Percentiles rank a stretch among this genome's conserved stretches.
These are phyloP conservation scores for Cercospora canescens DNA, from an alignment of 2,329 filamentous ascomycete genomes.

Conservation along the genomic window DNA sequence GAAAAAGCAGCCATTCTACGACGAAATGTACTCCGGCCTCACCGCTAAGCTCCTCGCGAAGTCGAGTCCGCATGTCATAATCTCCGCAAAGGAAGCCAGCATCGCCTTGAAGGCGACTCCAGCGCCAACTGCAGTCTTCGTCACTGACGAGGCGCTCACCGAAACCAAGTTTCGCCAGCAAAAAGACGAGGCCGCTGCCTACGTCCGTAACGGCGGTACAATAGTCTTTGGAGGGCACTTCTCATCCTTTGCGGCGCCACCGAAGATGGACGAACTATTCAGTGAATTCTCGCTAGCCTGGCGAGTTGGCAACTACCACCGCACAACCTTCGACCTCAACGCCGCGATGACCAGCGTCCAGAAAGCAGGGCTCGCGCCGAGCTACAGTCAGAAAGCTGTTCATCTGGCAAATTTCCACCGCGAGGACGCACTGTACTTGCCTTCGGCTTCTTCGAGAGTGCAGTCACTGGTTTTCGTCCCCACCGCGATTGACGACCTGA, in stretches of 20 bases:
- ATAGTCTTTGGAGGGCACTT: conserved; percentile 26
- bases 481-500: conserved; percentile 14
- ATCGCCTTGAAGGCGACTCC: too few species aligned
- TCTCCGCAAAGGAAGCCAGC: conserved; percentile 1
- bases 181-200: conserved; percentile 20
- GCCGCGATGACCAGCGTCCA: conserved; percentile 10
- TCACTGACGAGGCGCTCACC: conserved; percentile 20
- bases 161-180: conserved; percentile 11
- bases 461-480: conserved; percentile 22
- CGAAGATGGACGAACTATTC: conserved; percentile 21
- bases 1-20: conserved; percentile 22
- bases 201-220: conserved; percentile 22
- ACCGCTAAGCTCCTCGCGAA: conserved; percentile 12
- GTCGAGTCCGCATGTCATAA: conserved; percentile 20
- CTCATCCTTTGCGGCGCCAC: conserved; percentile 10
- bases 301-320: conserved; percentile 25
- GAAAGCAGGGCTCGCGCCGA: conserved; percentile 6
- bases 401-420: conserved; percentile 21
- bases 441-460: conserved; percentile 12
- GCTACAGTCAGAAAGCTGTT: conserved; percentile 27
- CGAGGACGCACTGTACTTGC: conserved; percentile 23
- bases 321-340: conserved; percentile 24
- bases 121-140: too few species aligned
- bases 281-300: conserved; percentile 22
- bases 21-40: conserved; percentile 18